phyloP scores from a whole-genome alignment of 805 yeast species.

The Wickerhamomyces ciferrii region DNA sequence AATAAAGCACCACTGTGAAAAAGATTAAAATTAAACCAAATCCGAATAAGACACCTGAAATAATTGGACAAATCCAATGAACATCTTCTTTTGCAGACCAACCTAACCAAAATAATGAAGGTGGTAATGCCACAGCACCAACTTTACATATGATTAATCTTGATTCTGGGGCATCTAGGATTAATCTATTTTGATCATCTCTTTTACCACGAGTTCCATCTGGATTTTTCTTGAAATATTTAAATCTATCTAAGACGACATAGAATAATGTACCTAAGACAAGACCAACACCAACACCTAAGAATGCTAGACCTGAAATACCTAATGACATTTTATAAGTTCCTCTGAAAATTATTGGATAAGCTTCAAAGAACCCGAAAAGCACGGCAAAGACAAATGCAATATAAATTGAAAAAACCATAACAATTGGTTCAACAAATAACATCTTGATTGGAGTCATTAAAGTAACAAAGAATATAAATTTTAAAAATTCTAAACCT shows the following conservation, averaged over 20 bases:
- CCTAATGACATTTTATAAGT: conserved; percentile 56
- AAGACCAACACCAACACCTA: conserved; percentile 70
- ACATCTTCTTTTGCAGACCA: conserved; percentile 61
- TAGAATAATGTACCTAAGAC: conserved; percentile 48
- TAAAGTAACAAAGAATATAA: conserved; percentile 44
- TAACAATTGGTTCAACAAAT: conserved; percentile 68
- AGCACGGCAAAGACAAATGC: conserved; percentile 75
- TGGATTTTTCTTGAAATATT: conserved; percentile 50
- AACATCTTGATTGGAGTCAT: conserved; percentile 67
- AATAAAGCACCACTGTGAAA: conserved; percentile 64
- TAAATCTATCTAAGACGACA: conserved; percentile 40
- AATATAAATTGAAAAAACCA: conserved; percentile 61
- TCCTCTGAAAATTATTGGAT: conserved; percentile 67
- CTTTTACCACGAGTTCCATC: conserved; percentile 59
- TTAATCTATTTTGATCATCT: conserved; percentile 40
- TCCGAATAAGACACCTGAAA: conserved; percentile 77
- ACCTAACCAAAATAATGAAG: conserved; percentile 74
- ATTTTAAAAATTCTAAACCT: conserved; percentile 32
- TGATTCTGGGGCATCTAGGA: conserved; percentile 55
- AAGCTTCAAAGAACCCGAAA: conserved; percentile 78
- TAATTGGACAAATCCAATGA: conserved; percentile 74
- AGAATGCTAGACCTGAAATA: conserved; percentile 61
- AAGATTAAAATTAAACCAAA: conserved; percentile 69
- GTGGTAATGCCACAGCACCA: conserved; percentile 64
- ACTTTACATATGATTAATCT: conserved; percentile 56